phyloP scores from a whole-genome alignment of 495 filamentous ascomycete species.

The Penicillium diatomitis region DNA sequence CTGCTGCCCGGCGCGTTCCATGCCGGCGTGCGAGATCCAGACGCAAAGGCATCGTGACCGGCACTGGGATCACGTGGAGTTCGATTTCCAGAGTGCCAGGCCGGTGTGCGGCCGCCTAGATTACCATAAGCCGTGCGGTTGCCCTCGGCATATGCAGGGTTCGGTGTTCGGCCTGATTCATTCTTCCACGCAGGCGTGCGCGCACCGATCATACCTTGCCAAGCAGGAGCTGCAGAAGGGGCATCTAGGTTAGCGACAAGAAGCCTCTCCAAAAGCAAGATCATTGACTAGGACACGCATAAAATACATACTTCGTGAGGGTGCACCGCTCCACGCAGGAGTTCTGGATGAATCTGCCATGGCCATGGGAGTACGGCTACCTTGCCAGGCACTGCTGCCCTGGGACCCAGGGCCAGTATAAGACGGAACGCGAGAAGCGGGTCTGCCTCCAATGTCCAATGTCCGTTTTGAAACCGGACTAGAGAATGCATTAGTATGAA shows the following conservation, averaged over 20 bases:
- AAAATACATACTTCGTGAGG: constrained; percentile 44
- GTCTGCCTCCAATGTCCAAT: constrained; percentile 52
- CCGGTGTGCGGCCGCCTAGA: constrained; percentile 39
- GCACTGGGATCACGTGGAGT: constrained; percentile 59
- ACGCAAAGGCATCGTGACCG: constrained; percentile 60
- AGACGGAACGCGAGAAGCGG: constrained; percentile 44
- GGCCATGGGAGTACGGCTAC: constrained; percentile 61
- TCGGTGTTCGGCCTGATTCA: constrained; percentile 64
- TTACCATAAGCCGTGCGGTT: constrained; percentile 64
- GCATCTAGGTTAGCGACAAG: too few species aligned
- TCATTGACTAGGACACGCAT: too few species aligned
- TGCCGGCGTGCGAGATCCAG: constrained; percentile 67
- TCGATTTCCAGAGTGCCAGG: constrained; percentile 54
- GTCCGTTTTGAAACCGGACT: constrained; percentile 60
- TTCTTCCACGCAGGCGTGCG: constrained; percentile 73
- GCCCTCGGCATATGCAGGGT: constrained; percentile 69
- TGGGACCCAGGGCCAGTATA: constrained; percentile 30
- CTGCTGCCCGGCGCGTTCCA: constrained; percentile 45
- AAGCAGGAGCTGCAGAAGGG: constrained; percentile 44
- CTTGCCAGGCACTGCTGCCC: constrained; percentile 31
- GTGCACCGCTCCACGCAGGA: constrained; percentile 55
- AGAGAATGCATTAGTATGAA: background rate
- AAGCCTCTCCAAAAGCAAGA: too few species aligned
- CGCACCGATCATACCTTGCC: constrained; percentile 45
- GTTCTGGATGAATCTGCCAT: constrained; percentile 52